phyloP scores from a whole-genome alignment of 2,329 filamentous ascomycete genomes.

The Arthrobotrys sphaeroides region DNA sequence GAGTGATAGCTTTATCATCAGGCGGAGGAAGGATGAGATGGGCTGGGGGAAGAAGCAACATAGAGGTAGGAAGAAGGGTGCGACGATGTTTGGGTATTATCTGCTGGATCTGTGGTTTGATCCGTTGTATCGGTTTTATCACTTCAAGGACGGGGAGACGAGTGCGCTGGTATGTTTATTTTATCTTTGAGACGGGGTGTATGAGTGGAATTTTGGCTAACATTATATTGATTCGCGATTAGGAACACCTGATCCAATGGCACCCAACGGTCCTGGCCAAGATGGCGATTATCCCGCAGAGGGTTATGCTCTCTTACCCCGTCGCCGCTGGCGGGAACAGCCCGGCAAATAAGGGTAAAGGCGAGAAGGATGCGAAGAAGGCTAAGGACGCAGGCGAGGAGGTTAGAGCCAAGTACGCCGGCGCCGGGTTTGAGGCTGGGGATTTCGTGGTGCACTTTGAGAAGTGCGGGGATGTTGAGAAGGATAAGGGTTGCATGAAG shows the following conservation, averaged over 20 bases:
- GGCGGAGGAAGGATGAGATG: conserved; percentile 86
- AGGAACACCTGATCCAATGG: conserved; percentile 94
- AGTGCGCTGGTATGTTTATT: conserved; percentile 79
- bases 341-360: conserved; percentile 60
- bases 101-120: conserved; percentile 97
- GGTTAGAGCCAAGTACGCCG: conserved; percentile 35
- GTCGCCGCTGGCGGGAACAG: conserved; percentile 36
- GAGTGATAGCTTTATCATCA: conserved; percentile 79
- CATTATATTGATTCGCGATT: not conserved
- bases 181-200: not conserved
- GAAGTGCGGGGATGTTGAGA: conserved; percentile 70
- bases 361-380: conserved; percentile 59
- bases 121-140: conserved; percentile 86
- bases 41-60: conserved; percentile 53
- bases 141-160: conserved; percentile 92
- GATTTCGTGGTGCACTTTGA: conserved; percentile 84
- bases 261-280: conserved; percentile 94
- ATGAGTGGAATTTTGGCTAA: conserved; percentile 4
- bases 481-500: conserved; percentile 72
- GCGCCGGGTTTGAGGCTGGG: conserved; percentile 76
- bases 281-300: conserved; percentile 87
- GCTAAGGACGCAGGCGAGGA: conserved; percentile 60
- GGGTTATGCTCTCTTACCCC: conserved; percentile 79
- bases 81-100: conserved; percentile 44
- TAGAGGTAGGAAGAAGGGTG: conserved; percentile 31